Evolutionary conservation across 768 basidiomycete species (phyloP), one percentile per base, ranked within the genome.

Genomic region (Hortiboletus flavorubellus): DNA sequence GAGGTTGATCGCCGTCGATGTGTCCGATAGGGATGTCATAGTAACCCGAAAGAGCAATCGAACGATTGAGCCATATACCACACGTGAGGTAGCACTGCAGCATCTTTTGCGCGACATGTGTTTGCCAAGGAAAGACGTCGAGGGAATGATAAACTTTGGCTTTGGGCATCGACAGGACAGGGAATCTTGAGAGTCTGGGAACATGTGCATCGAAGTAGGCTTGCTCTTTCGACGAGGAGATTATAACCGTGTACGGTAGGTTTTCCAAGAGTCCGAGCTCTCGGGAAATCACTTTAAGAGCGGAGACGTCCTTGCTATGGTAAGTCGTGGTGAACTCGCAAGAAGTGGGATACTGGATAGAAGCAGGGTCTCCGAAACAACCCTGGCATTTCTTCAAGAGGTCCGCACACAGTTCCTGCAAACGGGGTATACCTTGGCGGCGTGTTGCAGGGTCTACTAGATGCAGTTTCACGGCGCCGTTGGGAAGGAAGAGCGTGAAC

Each of bases 1-100:
- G 75, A 1, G 93, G 87, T 42, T 91, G 86, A 64, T 99, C 97
- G 5, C 89, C 86, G 40, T 94, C 92, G 38, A 98, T 80, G 67
- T 99, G 93, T 16, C 96, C 93, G 14, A 95, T 76, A 1, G 97
- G 96, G 6, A 98, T 79, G 68, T 98, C 92, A 65, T 93, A 95
- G 64, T 97, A 95, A 59, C 89, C 82, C 0, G 96, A 89, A 37
- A 94, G 80, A 6, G 87, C 80, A 4, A 91, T 78, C 60, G 87
- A 80, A 23, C 87, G 81, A 63, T 91, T 86, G 40, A 98, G 71
- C 91, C 92, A 96, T 3, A 74, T 60, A 1, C 92, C 90, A 39
- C 92, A 71, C 35, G 78, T 77, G 21, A 98, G 76, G 67, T 93
- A 98, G 35, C 93, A 88, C 23, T 75, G 80, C 51, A 97, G 70